Evolutionary conservation across 2,329 filamentous ascomycete genomes (phyloP), one percentile per base, ranked within the genome.

Genomic region (Penicillium sclerotiorum): DNA sequence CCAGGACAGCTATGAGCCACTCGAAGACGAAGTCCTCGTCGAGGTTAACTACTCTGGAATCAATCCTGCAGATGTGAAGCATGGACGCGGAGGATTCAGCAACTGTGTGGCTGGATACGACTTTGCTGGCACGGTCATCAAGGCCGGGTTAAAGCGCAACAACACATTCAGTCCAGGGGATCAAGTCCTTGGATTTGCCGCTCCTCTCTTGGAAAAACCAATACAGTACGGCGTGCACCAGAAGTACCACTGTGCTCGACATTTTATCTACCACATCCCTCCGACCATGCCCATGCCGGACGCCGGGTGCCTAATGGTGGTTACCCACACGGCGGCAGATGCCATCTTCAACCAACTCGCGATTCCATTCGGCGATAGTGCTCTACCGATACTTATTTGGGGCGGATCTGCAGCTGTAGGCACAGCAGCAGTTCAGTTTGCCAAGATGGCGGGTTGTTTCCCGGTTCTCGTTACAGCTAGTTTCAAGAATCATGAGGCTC

Each of bases 41-140:
- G n/a, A 43, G 12, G 40, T 43, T 9, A 11, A 43, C 3, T 43
- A 33, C 20, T 32, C 25, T 17, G 40, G 25, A 20, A 33, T 43
- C 20, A 43, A 43, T 23, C 40, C 40, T 8, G 40, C 40, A n/a
- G 40, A 43, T 18, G 4, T 43, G 4, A 32, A 32, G 6, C 40
- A 43, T 32, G 15, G 21, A 28, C 13, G 2, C 2, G 8, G 32
- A 5, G 40, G 40, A 2, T 32, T 43, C 17, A 13, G 13, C 15
- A 11, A 33, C 5, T 43, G 11, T 22, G 27, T 43, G 8, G 27
- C 40, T n/a, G 40, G 40, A 13, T 43, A 43, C 27, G 40, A 43
- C 9, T 43, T 30, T 8, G 8, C 28, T 2, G 40, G 40, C 11
- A 22, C 17, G 4, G 40, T 43, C 1, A 23, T 43, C 17, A 17